Base-by-base conservation (phyloP, 1,139 yeast species). In the Kodamaea arcana region DNA sequence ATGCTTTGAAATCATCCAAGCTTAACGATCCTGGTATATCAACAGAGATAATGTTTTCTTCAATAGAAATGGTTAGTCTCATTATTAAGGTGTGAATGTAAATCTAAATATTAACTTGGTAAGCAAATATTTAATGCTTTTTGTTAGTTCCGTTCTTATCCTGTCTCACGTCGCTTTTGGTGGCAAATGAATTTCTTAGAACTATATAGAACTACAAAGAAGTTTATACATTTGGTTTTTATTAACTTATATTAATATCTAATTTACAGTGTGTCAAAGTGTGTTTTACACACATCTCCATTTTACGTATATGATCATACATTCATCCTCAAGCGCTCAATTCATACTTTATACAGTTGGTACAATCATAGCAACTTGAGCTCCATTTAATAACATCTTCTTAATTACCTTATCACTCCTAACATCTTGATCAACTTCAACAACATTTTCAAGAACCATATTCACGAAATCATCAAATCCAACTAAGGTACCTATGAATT, bases 391-490 rank as follows among this genome's bases (percentile, higher is more conserved):
- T 37, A 92, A 71, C 72, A 92, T 82, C 57, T 79, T 80, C 54
- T 75, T 72, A 47, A 75, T 73, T 36, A 62, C 62, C 39, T 58
- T 66, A 37, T 60, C 64, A 15, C 66, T 66, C 9, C 56, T 62
- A 13, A 63, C 69, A 37, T 51, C 56, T 35, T 33, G 40, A 17
- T 65, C 70, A 22, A 49, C 48, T 57, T 88, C 97, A 7, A 75
- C 73, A 24, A 85, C 97, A 49, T 87, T 81, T 51, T 83, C 84
- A 42, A 90, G 72, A 9, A 92, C 95, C 69, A 90, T 82, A 59
- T 92, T 92, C 42, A 92, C 97, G 51, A 82, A 90, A 58, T 92
- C 97, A 58, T 92, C 98, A 58, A 92, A 90, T 1, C 97, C 98
- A 18, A 83, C 76, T 35, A 92, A 69, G 8, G 81, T 85, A 2